A percentile compares a stretch with the other conserved stretches of the same genome.
phyloP scores from a whole-genome alignment of 2,329 filamentous ascomycete genomes.

The Graphilbum sp. region DNA sequence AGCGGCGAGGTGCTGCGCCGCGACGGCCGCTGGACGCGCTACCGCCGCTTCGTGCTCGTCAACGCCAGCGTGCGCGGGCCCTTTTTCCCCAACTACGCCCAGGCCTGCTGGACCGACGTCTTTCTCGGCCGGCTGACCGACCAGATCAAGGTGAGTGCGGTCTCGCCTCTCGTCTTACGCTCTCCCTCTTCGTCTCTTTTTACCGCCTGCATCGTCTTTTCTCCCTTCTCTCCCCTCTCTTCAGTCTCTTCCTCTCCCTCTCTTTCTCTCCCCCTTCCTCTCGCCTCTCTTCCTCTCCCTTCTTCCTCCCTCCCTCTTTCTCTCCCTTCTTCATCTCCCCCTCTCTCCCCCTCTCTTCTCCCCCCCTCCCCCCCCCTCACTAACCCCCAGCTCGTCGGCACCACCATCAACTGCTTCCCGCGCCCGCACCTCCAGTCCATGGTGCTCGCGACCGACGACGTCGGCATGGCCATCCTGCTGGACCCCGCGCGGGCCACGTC shows the following conservation, averaged over 20 bases:
- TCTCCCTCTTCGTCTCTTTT: too few relatives aligned
- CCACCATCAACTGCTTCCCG: slow-evolving; percentile 19
- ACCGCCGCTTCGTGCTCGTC: slow-evolving; percentile 20
- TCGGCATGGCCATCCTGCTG: slow-evolving; percentile 20
- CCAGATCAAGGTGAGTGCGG: slow-evolving; percentile 12
- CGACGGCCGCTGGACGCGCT: slow-evolving; percentile 17
- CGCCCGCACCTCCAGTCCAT: slow-evolving; percentile 20
- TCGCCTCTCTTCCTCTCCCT: too few relatives aligned
- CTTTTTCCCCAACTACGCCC: slow-evolving; percentile 19
- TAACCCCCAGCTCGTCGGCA: slow-evolving; percentile 16
- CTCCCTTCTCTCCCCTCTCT: too few relatives aligned
- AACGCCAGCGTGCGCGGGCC: slow-evolving; percentile 20
- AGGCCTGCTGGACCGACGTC: slow-evolving; percentile 20
- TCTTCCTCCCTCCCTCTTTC: too few relatives aligned
- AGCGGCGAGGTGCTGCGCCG: slow-evolving; percentile 18
- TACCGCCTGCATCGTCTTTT: too few relatives aligned
- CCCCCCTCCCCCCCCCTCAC: too few relatives aligned
- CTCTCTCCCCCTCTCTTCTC: too few relatives aligned
- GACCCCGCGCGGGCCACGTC: slow-evolving; percentile 12
- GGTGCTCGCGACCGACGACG: slow-evolving; percentile 20
- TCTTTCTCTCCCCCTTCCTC: too few relatives aligned
- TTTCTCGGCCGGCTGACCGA: slow-evolving; percentile 17
- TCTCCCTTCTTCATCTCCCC: too few relatives aligned
- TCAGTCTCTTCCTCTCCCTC: too few relatives aligned
- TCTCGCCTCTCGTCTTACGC: too few relatives aligned